Evolutionary conservation across 371 early-diverging fungal genomes (phyloP), one percentile per base, ranked within the genome.

Genomic region (Actinomucor elegans): DNA sequence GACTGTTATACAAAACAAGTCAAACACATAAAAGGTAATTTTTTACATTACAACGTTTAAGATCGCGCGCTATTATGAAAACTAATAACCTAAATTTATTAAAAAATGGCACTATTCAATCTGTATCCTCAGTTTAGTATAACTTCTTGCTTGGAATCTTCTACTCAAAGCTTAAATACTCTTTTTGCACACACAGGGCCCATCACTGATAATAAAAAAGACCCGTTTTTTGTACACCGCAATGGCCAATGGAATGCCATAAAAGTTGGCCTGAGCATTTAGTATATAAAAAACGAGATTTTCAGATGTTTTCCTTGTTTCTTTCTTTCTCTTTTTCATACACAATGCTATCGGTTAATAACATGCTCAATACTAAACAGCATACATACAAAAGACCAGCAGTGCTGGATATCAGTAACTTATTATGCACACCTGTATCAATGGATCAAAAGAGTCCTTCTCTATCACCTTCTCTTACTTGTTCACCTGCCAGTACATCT

Each of bases 341-440:
- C 17, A 24, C 45, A 36, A 63, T 63, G 64, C 33, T 58, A n/a
- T 63, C 64, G 4, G 51, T 63, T 15, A 57, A 44, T 28, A 57
- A 54, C 21, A 63, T 63, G 64, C 50, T 63, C 32, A 58, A 57
- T 46, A 41, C 33, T 12, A 38, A 40, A 28, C 34, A 53, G 15
- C n/a, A n/a, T n/a, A n/a, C n/a, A n/a, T 63, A 63, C 23, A 57
- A 63, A 40, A 57, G 69, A 41, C 76, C 76, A 27, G 52, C 68
- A 17, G 71, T 70, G 17, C 56, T 76, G 20, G 67, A 69, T 36
- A 76, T 76, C 24, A 62, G 66, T 29, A 65, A 52, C 29, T 46
- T 76, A 18, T 41, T 61, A 26, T 49, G 49, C 29, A 36, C 43
- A 28, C n/a, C n/a, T n/a, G n/a, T n/a, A n/a, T 40, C 28, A 14